These are phyloP conservation scores for Backusella luteola DNA, from an alignment of 192 early-diverging fungal species.

Conservation along the genomic window DNA sequence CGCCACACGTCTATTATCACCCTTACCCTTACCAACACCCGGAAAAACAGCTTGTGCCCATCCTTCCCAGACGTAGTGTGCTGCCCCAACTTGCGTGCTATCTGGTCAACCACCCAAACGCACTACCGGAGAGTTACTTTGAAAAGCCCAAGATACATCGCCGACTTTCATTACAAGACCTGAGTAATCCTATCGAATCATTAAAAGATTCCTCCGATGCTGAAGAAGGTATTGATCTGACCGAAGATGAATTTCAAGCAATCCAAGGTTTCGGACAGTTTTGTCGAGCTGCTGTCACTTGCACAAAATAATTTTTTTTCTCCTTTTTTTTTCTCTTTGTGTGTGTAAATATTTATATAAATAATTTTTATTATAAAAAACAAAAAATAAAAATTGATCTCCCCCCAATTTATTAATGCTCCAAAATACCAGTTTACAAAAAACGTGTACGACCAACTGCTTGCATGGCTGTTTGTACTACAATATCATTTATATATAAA, in stretches of 20 bases:
- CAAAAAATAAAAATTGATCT: not conserved
- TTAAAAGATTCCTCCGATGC: slow-evolving; percentile 5
- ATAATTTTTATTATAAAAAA: not conserved
- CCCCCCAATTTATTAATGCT: not conserved
- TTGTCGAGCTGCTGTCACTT: slow-evolving; percentile 7
- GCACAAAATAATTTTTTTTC: not conserved
- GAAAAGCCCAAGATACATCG: not conserved
- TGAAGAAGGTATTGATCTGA: slow-evolving; percentile 12
- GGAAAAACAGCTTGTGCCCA: not conserved
- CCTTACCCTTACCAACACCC: not conserved
- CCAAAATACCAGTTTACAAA: not conserved
- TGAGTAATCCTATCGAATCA: slow-evolving; percentile 26
- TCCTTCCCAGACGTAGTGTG: not conserved
- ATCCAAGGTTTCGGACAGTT: slow-evolving; percentile 33
- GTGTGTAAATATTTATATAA: not conserved
- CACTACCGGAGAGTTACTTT: slow-evolving; percentile 21
- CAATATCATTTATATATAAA: not conserved
- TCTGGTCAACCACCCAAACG: slow-evolving; percentile 19
- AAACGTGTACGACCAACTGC: not conserved
- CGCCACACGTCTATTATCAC: slow-evolving; percentile 1
- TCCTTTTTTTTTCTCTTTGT: not conserved
- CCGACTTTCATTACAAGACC: slow-evolving; percentile 21
- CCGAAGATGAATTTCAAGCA: slow-evolving; percentile 30
- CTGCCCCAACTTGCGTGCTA: slow-evolving; percentile 16
- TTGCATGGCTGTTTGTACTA: not conserved